Percentiles rank a stretch among this genome's conserved stretches.
Conservation (phyloP, 108 stramenopile species). For the Discostella pseudostelligera region DNA sequence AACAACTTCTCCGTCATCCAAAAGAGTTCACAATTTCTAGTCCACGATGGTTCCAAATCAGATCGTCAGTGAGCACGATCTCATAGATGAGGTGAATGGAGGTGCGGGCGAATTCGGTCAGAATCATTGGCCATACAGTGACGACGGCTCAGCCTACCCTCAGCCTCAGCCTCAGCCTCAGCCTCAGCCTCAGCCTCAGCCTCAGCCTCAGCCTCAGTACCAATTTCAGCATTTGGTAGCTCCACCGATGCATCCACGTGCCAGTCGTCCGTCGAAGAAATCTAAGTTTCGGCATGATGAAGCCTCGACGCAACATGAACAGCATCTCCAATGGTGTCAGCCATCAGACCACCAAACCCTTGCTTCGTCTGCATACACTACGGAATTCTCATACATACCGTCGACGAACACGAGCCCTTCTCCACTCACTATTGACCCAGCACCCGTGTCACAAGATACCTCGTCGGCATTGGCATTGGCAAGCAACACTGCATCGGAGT, state of each 20-base stretch:
- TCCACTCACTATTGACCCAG: not conserved
- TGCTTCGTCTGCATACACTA: not conserved
- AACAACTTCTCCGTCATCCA: no score
- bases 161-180: not conserved
- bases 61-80: no score
- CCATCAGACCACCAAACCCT: not conserved
- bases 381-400: not conserved
- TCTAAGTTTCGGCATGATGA: not conserved
- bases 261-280: not conserved
- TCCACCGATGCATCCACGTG: slow-evolving; percentile 2
- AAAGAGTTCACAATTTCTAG: no score
- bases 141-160: no score
- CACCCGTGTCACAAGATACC: not conserved
- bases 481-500: not conserved
- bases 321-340: not conserved
- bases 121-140: no score
- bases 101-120: no score
- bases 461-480: not conserved
- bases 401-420: not conserved
- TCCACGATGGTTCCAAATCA: no score
- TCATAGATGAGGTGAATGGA: no score
- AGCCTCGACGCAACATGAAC: not conserved
- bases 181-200: no score
- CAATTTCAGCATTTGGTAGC: slow-evolving; percentile 1
- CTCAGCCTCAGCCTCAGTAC: no score